Evolutionary conservation across 78 protist genomes (phyloP).

Genomic region (Isochrysis galbana): DNA sequence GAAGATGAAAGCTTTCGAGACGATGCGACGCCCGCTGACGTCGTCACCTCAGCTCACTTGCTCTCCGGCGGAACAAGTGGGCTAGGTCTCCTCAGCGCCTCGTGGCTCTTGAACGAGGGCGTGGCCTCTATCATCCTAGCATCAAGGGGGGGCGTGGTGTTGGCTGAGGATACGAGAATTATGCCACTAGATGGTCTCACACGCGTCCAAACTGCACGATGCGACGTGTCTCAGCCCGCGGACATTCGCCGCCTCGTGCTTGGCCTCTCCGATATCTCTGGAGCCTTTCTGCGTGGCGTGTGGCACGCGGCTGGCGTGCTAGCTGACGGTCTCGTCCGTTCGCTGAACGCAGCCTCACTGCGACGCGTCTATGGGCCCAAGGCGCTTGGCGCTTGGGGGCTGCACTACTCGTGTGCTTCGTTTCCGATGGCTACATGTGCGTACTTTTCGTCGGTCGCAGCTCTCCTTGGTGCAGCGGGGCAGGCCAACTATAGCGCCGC

Average conservation of each 20-base stretch:
- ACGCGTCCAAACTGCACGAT: too few relatives aligned
- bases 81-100: background rate
- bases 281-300: background rate
- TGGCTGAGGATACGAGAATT: background rate
- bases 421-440: background rate
- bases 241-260: background rate
- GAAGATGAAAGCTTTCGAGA: too few relatives aligned
- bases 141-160: background rate
- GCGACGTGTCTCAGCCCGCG: background rate
- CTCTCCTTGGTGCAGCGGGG: background rate
- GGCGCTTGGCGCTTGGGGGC: background rate
- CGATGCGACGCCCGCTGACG: too few relatives aligned
- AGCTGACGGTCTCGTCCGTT: background rate
- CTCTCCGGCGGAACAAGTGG: background rate
- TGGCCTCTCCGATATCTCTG: background rate
- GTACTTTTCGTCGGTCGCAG: background rate
- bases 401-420: background rate
- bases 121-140: background rate
- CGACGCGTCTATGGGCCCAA: background rate
- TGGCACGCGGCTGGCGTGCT: conserved; percentile 2
- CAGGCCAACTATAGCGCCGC: conserved; percentile 14
- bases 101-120: background rate
- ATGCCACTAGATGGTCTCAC: too few relatives aligned
- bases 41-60: too few relatives aligned
- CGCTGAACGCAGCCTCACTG: background rate